Evolutionary conservation across 306 rosid genomes (phyloP).

Genomic region (Senna siamea): DNA sequence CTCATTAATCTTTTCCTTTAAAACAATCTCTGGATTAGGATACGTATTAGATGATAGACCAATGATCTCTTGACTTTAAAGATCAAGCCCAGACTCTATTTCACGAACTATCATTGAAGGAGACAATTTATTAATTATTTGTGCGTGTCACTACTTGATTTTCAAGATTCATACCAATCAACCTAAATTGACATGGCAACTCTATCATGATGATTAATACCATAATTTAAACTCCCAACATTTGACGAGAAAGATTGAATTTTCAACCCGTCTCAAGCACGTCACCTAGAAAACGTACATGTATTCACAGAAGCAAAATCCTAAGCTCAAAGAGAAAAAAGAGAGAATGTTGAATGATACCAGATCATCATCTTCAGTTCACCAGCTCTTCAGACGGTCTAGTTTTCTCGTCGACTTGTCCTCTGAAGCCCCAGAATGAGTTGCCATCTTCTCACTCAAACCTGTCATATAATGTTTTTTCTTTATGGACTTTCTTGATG

Average conservation of each 20-base stretch:
- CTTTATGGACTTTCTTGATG: slow-evolving; percentile 20
- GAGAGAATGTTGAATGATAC: background rate
- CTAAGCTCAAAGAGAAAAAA: slow-evolving; percentile 23
- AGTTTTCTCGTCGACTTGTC: slow-evolving; percentile 37
- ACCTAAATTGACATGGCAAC: background rate
- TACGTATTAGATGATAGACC: background rate
- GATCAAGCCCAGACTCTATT: no score
- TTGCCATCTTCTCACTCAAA: slow-evolving; percentile 45
- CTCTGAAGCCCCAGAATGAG: slow-evolving; percentile 28
- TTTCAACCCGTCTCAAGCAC: slow-evolving; percentile 14
- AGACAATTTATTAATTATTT: no score
- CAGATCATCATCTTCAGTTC: slow-evolving; percentile 33
- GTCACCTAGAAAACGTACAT: slow-evolving; percentile 11
- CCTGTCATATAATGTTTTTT: slow-evolving; percentile 44
- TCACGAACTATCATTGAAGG: no score
- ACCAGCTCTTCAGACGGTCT: slow-evolving; percentile 60
- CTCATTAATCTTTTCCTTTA: background rate
- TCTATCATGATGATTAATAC: background rate
- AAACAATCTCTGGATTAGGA: no score
- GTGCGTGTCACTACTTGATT: no score
- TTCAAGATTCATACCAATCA: background rate
- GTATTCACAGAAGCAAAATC: slow-evolving; percentile 38
- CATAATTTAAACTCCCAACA: slow-evolving; percentile 38
- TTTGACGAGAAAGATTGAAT: slow-evolving; percentile 13
- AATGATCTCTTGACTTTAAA: no score